A percentile compares a stretch with the other conserved stretches of the same genome.
These are phyloP conservation scores for Theobroma cacao DNA, from an alignment of 345 rosid genomes.

Conservation along the genomic window DNA sequence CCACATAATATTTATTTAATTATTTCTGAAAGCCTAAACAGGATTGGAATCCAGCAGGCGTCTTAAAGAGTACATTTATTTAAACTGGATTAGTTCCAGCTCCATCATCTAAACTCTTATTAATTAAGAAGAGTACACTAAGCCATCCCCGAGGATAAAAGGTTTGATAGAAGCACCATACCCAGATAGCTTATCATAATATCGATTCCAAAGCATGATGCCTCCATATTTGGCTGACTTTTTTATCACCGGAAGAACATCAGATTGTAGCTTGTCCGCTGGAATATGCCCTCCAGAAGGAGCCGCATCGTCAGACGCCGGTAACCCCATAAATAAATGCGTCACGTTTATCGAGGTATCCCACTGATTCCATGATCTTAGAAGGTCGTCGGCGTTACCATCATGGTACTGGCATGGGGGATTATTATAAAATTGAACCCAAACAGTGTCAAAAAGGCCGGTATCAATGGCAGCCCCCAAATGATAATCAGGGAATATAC, in stretches of 20 bases:
- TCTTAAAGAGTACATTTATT: no score
- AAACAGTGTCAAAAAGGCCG: conserved; percentile 47
- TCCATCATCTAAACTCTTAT: no score
- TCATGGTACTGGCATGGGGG: conserved; percentile 47
- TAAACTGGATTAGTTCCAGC: no score
- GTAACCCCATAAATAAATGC: conserved; percentile 44
- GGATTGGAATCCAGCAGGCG: no score
- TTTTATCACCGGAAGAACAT: conserved; percentile 39
- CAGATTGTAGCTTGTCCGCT: conserved; percentile 25
- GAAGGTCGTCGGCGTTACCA: conserved; percentile 28
- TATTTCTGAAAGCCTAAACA: no score
- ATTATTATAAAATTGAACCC: conserved; percentile 62
- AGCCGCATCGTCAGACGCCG: conserved; percentile 54
- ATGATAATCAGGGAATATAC: conserved; percentile 46
- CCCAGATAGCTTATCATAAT: conserved; percentile 45
- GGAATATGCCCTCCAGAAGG: conserved; percentile 46
- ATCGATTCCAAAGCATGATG: conserved; percentile 61
- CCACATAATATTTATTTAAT: no score
- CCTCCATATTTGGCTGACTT: conserved; percentile 48
- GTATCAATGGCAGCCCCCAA: conserved; percentile 43
- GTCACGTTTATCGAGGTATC: conserved; percentile 30
- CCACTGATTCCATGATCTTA: conserved; percentile 50
- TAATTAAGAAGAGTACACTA: not conserved
- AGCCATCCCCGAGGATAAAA: no score
- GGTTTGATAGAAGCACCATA: conserved; percentile 50